Base-by-base conservation (phyloP, 2,329 filamentous ascomycete genomes). In the Nothomitra cinnamomea region DNA sequence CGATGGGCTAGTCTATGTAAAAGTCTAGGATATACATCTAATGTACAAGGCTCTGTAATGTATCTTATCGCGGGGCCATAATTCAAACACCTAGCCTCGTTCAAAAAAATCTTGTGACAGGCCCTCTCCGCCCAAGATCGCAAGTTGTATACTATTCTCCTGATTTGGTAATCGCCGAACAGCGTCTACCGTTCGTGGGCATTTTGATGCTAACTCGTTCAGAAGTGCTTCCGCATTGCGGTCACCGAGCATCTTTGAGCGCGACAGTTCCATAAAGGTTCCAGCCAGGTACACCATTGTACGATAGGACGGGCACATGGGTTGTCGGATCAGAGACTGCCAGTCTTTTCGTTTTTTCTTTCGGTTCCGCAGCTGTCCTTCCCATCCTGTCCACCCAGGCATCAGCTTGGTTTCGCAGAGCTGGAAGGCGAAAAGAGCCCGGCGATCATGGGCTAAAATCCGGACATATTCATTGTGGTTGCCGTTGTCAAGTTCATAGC, bases 391-490 rank as follows among this genome's bases (percentile, higher is more conserved):
- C 77, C 88, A 95, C 35, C 77, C 73, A 1, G 77, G 74, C 77
- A 95, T 94, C 54, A 96, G 80, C 56, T 79, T 78, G 24, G 73
- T 68, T 69, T 96, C 90, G 63, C 85, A 90, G 52, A 82, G 68
- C 21, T 69, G 63, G 67, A 92, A 94, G 38, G 88, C 88, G 19
- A 82, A 72, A 49, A 78, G 67, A 60, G 76, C 75, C 47, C 75
- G 72, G 47, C 75, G 73, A 53, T 79, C 72, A 13, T 72, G 69
- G 22, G 80, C 78, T 25, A 95, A 77, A 51, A 74, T 67, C 60
- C 83, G 78, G 54, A 95, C 75, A 58, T 85, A 81, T 51, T 77
- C 73, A 63, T 94, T 92, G 87, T 87, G 94, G 59, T 86, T 88
- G 60, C 75, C 76, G 63, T 78, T 82, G 61, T 87, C 82, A 55